These are phyloP conservation scores for Gentiana dahurica DNA, from an alignment of 257 asterid species.

Conservation along the genomic window DNA sequence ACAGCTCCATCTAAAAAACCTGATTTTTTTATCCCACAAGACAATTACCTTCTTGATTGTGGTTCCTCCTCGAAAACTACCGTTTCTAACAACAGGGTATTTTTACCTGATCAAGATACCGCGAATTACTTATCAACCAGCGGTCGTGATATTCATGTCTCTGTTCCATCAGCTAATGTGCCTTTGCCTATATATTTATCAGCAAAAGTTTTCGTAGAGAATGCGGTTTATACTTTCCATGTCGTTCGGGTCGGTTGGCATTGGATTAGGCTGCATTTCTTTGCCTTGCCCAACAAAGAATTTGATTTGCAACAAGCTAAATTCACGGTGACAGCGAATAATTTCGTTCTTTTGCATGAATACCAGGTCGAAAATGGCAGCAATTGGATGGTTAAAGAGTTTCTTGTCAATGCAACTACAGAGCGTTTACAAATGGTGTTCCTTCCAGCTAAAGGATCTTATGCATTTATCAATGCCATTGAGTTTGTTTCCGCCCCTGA, in stretches of 20 bases:
- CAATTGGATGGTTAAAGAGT: conserved; percentile 23
- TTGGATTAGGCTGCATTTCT: too few relatives aligned
- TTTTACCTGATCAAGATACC: conserved; percentile 18
- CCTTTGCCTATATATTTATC: neutral
- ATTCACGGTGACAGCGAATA: too few relatives aligned
- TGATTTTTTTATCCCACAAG: conserved; percentile 21
- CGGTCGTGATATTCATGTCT: conserved; percentile 10
- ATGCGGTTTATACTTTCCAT: too few relatives aligned
- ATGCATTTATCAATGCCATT: conserved; percentile 30
- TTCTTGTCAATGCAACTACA: conserved; percentile 42
- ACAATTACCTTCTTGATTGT: conserved; percentile 24
- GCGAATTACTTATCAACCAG: conserved; percentile 11
- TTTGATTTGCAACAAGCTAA: too few relatives aligned
- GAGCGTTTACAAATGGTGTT: conserved; percentile 29
- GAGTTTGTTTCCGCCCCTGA: conserved; percentile 24
- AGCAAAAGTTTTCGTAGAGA: too few relatives aligned
- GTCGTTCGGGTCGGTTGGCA: too few relatives aligned
- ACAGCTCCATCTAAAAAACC: conserved; percentile 3
- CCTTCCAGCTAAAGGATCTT: conserved; percentile 19
- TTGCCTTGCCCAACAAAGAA: too few relatives aligned
- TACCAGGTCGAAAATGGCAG: conserved; percentile 3
- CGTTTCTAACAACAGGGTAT: conserved; percentile 15
- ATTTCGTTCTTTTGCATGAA: too few relatives aligned
- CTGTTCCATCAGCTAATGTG: neutral
- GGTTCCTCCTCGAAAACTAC: conserved; percentile 18